Evolutionary conservation across 1,284 basidiomycete genomes (phyloP).

Genomic region (Ustilago hordei): DNA sequence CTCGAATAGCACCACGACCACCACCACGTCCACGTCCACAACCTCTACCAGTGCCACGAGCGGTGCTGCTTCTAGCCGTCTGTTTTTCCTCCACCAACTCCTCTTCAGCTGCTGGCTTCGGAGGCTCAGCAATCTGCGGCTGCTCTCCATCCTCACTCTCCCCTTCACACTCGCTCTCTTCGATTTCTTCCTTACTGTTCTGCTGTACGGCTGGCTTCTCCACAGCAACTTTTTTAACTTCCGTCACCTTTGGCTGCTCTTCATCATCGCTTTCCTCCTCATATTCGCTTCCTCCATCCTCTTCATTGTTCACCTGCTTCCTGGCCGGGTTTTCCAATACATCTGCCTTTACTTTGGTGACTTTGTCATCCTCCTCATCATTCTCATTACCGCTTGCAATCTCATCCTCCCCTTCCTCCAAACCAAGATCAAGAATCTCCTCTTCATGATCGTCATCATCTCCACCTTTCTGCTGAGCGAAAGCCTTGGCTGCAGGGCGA

Average conservation of each 20-base stretch:
- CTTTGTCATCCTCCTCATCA: slow-evolving; percentile 3
- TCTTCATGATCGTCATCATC: background rate
- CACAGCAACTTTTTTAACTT: too few species aligned
- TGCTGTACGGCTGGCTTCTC: background rate
- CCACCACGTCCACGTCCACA: background rate
- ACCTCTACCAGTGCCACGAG: slow-evolving; percentile 18
- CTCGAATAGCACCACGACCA: slow-evolving; percentile 1
- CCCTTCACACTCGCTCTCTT: too few species aligned
- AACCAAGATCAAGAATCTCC: background rate
- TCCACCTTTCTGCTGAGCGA: background rate
- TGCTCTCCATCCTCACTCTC: too few species aligned
- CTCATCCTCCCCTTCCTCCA: slow-evolving; percentile 3
- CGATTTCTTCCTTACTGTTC: background rate
- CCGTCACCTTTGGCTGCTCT: background rate
- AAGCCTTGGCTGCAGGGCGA: background rate
- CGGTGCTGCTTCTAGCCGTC: background rate
- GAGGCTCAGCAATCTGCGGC: background rate
- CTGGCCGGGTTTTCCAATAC: background rate
- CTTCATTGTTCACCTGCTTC: background rate
- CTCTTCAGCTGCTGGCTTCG: background rate
- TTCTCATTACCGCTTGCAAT: background rate
- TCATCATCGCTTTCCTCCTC: background rate
- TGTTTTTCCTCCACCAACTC: background rate
- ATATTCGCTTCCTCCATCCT: background rate
- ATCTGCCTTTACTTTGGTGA: background rate